Base-by-base conservation (phyloP, 2,329 filamentous ascomycete genomes). In the Scleromitrula shiraiana region DNA sequence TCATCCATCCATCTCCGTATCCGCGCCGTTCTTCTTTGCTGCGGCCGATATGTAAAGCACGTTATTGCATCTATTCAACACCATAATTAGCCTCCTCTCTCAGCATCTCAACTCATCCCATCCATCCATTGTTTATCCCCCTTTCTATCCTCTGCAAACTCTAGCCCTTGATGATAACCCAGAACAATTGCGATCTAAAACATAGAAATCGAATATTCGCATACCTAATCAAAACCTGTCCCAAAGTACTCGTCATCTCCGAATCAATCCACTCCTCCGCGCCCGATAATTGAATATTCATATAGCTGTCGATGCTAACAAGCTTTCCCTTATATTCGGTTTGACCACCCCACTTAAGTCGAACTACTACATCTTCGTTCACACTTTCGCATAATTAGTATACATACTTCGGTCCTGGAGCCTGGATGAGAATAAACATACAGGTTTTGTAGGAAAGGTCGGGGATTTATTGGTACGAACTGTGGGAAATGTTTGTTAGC, bases 321-420 rank as follows among this genome's bases (percentile, higher is more conserved):
- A 98, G 80, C 57, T 80, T 80, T 66, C 93, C 93, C 68, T 91
- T 94, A 78, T 98, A 98, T 69, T 98, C 93, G 51, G 88, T 93
- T 69, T 96, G 84, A 36, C 45, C 45, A 60, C 88, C 89, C 93
- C 93, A 98, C 78, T 98, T 98, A 56, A 98, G 78, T 61, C 90
- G 88, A 55, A 98, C 85, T 55, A 90, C 76, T 64, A 98, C 83
- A 63, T 91, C 80, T 68, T 94, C 86, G 73, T 94, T 86, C 70
- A 98, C 85, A 55, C 85, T 89, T 56, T 1, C 9, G 22, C 3
- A 12, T 24, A 41, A 55, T 52, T 52, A 53, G 6, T 19, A 14
- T 33, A 38, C n/a, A 19, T 38, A n/a, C 14, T 22, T n/a, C 15
- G 23, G 24, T 5, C 26, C 17, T 20, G 22, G 17, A 40, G 23